Percentiles rank a stretch among this genome's conserved stretches.
These are phyloP conservation scores for Geotrichum restrictum DNA, from an alignment of 1,139 yeast species.

Conservation along the genomic window DNA sequence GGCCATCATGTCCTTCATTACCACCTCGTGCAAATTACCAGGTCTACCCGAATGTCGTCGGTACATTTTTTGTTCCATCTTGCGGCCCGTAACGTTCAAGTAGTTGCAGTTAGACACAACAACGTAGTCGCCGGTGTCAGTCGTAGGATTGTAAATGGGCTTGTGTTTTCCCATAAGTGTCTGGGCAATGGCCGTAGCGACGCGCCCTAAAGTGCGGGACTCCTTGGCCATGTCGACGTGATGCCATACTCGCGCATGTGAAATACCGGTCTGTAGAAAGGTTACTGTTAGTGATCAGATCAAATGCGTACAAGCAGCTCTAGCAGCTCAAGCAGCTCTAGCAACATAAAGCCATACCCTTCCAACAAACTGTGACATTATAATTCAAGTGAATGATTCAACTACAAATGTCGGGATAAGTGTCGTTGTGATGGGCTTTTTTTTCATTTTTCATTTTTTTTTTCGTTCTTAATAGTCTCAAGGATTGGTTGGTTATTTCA, in stretches of 20 bases:
- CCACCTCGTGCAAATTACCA: constrained; percentile 76
- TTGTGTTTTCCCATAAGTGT: constrained; percentile 94
- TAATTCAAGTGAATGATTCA: neutral
- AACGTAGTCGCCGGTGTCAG: constrained; percentile 94
- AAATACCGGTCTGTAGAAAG: constrained; percentile 58
- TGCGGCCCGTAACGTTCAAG: constrained; percentile 76
- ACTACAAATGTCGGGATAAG: neutral
- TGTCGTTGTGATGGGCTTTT: neutral
- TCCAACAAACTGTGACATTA: constrained; percentile 42
- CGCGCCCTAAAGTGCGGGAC: constrained; percentile 79
- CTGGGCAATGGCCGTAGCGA: constrained; percentile 83
- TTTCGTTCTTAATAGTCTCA: too few species aligned
- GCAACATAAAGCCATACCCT: constrained; percentile 31
- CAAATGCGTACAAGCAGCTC: neutral
- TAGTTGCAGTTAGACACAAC: constrained; percentile 90
- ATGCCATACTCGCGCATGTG: constrained; percentile 90
- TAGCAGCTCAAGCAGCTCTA: too few species aligned
- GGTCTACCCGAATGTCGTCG: constrained; percentile 90
- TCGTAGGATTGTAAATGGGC: constrained; percentile 65
- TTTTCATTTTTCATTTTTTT: constrained; percentile 1
- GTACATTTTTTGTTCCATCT: constrained; percentile 76
- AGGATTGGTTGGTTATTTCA: neutral
- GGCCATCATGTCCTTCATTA: constrained; percentile 72
- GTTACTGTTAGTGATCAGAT: neutral
- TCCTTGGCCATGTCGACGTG: constrained; percentile 89